phyloP scores from a whole-genome alignment of 1,284 basidiomycete genomes.

The Leccinum huronense region DNA sequence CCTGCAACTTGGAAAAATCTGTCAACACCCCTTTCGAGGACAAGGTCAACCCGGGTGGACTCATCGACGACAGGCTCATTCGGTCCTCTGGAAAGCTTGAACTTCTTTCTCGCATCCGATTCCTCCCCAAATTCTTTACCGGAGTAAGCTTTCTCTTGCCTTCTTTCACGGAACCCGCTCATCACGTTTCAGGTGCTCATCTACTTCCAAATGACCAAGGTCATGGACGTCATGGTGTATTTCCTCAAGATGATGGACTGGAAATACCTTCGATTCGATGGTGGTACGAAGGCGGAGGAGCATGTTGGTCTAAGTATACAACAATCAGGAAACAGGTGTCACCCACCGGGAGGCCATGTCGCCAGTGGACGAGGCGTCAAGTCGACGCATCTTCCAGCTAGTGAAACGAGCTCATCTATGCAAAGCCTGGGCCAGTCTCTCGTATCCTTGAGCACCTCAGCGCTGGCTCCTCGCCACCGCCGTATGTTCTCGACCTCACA shows the following conservation, averaged over 20 bases:
- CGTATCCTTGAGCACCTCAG: no score
- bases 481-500: no score
- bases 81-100: slow-evolving; percentile 95
- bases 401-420: no score
- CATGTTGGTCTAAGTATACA: slow-evolving; percentile 64
- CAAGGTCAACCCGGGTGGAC: slow-evolving; percentile 80
- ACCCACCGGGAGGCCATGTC: neutral
- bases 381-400: no score
- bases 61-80: slow-evolving; percentile 84
- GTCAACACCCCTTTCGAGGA: slow-evolving; percentile 98
- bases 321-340: neutral
- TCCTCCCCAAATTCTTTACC: slow-evolving; percentile 87
- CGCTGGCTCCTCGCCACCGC: no score
- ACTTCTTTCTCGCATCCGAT: slow-evolving; percentile 76
- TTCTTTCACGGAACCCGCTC: neutral
- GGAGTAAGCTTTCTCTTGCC: slow-evolving; percentile 56
- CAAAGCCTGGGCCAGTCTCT: no score
- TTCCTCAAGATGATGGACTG: slow-evolving; percentile 90
- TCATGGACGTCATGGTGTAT: slow-evolving; percentile 99
- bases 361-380: no score
- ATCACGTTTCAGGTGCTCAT: slow-evolving; percentile 73
- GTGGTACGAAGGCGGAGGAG: slow-evolving; percentile 98
- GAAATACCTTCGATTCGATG: slow-evolving; percentile 94
- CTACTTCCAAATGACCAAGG: slow-evolving; percentile 99
- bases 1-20: slow-evolving; percentile 99